Percentiles rank a stretch among this genome's conserved stretches.
These are phyloP conservation scores for Fomitiporia mediterranea DNA, from an alignment of 1,284 basidiomycete genomes.

Conservation along the genomic window DNA sequence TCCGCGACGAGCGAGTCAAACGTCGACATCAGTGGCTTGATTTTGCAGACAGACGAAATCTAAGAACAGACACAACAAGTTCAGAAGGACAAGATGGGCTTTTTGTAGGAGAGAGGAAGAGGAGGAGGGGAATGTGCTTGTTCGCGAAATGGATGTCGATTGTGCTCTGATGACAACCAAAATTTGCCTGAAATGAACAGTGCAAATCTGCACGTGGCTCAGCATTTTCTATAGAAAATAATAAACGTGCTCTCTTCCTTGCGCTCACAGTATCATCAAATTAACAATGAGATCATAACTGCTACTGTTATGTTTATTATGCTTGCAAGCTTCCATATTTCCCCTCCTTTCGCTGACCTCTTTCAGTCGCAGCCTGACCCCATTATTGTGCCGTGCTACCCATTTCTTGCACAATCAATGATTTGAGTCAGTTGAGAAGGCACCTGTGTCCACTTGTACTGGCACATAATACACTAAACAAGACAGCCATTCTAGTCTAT, in stretches of 20 bases:
- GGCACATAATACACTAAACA: too few relatives aligned
- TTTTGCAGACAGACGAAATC: not conserved
- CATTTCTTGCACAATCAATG: too few relatives aligned
- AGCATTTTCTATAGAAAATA: not conserved
- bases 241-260: too few relatives aligned
- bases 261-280: too few relatives aligned
- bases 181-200: too few relatives aligned
- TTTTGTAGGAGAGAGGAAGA: conserved; percentile 1
- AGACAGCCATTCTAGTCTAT: too few relatives aligned
- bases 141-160: not conserved
- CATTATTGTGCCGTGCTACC: too few relatives aligned
- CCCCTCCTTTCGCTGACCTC: too few relatives aligned
- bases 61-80: not conserved
- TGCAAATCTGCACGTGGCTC: not conserved
- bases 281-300: not conserved
- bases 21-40: conserved; percentile 49
- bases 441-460: too few relatives aligned
- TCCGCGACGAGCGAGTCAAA: conserved; percentile 80
- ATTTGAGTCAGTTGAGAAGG: too few relatives aligned
- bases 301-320: not conserved
- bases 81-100: conserved; percentile 2
- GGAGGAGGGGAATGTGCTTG: not conserved
- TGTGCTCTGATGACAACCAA: not conserved
- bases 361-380: too few relatives aligned
- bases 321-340: too few relatives aligned